Evolutionary conservation across 352 stramenopile genomes (phyloP).

Genomic region (Globisporangium yorkense): DNA sequence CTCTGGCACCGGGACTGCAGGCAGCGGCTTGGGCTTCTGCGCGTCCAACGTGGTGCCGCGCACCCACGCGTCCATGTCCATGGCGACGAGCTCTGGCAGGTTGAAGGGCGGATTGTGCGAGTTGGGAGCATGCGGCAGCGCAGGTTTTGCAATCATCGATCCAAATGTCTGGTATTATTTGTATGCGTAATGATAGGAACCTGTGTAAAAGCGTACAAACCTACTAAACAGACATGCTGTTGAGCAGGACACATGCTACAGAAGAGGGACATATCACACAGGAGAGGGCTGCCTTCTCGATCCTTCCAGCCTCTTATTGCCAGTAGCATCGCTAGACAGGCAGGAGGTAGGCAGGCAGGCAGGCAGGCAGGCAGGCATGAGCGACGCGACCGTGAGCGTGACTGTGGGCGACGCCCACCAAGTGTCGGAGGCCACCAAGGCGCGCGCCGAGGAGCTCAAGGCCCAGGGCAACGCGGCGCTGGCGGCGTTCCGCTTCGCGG

Average conservation of each 20-base stretch:
- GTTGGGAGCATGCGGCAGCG: neutral
- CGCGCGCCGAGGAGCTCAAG: constrained; percentile 77
- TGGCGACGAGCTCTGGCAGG: constrained; percentile 1
- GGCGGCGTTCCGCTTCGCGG: constrained; percentile 70
- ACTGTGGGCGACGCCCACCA: constrained; percentile 45
- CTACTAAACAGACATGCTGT: too few species aligned
- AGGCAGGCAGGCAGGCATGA: constrained; percentile 12
- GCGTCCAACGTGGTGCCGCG: neutral
- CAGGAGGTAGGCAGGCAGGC: neutral
- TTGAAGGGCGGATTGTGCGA: neutral
- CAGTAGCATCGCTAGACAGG: neutral
- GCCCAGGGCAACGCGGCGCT: constrained; percentile 80
- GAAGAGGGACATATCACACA: too few species aligned
- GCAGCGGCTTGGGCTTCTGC: too few species aligned
- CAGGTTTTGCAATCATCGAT: too few species aligned
- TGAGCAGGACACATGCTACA: too few species aligned
- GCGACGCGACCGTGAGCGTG: constrained; percentile 25
- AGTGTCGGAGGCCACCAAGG: constrained; percentile 55
- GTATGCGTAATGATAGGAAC: too few species aligned
- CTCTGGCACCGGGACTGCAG: neutral
- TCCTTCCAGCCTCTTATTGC: too few species aligned
- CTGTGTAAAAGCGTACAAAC: too few species aligned
- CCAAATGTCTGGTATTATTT: too few species aligned
- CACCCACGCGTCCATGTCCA: constrained; percentile 16
- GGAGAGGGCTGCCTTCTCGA: too few species aligned